Evolutionary conservation across 108 stramenopile genomes (phyloP).

Genomic region (Chaetoceros tenuissimus): DNA sequence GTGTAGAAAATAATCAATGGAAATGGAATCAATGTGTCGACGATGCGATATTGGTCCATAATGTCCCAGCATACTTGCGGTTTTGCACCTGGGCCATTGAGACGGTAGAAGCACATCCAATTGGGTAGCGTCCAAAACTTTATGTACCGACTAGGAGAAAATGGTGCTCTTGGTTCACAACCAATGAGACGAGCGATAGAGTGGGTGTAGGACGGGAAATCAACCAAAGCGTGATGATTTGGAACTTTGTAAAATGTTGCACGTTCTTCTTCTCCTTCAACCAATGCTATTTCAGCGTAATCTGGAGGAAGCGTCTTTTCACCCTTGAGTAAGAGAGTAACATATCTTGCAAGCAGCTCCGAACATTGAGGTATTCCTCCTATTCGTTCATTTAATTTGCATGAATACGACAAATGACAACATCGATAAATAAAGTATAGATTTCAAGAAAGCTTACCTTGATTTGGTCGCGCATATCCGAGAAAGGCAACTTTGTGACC

Average conservation of each 20-base stretch:
- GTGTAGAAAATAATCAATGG: no score
- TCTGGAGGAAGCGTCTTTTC: neutral
- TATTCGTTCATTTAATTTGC: no score
- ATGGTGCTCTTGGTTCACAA: neutral
- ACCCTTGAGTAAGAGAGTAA: neutral
- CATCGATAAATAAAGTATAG: no score
- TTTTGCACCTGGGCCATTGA: neutral
- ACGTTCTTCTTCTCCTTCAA: neutral
- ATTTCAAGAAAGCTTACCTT: no score
- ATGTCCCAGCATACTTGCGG: neutral
- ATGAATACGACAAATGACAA: no score
- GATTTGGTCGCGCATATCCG: constrained; percentile 3
- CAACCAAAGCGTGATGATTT: neutral
- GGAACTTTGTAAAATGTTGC: neutral
- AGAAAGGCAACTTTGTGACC: constrained; percentile 4
- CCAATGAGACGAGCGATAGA: constrained; percentile 7
- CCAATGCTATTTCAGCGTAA: neutral
- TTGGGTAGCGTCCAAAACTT: constrained; percentile 3
- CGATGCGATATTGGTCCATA: constrained; percentile 1
- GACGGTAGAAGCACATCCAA: constrained; percentile 5
- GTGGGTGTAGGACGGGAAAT: neutral
- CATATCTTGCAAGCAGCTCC: constrained; percentile 2
- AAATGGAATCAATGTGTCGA: no score
- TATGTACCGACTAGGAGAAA: neutral
- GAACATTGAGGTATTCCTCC: constrained; percentile 8